Base-by-base conservation (phyloP, 345 rosid species). In the Chamaenerion angustifolium region DNA sequence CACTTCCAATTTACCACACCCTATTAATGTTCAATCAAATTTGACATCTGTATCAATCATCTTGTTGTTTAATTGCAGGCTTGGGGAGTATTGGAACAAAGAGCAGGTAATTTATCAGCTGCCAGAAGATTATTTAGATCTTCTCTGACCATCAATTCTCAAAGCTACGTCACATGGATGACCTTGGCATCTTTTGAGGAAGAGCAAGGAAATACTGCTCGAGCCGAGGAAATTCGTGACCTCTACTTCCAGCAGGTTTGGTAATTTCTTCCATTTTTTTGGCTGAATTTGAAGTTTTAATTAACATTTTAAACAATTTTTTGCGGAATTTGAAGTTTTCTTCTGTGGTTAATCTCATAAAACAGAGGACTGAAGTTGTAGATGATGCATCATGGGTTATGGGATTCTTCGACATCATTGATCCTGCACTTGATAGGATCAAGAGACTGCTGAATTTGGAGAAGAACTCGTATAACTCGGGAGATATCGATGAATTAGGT, bases 161-260 rank as follows among this genome's bases (percentile, higher is more conserved):
- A 83, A 71, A 87, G 96, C 63, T 92, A 80, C 43, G 67, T 92
- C 52, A 87, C 98, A 54, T 92, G 98, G 98, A 82, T 83, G 96
- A 86, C 96, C 56, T 92, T 94, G 98, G 98, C 95, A 60, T 60
- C 80, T 46, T 62, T 92, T 60, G 98, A 92, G 80, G 98, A 92
- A 58, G 89, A 80, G 52, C 95, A 92, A 69, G 98, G 98, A 49
- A 86, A 92, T 52, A 42, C 82, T 3, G 75, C 76, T 45, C 93
- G 98, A 1, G 95, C 98, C 40, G 98, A 92, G 71, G 96, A 92
- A 65, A 92, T 92, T 16, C 93, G 95, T 5, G 64, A 83, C 69
- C 83, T 83, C 49, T 92, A 86, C 59, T 92, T 83, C 79, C 96
- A 81, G 63, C 98, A 92, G 85, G 98, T 92, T n/a, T 55, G 43